phyloP scores from a whole-genome alignment of 2,329 filamentous ascomycete species.

The Aspergillus thermomutatus region DNA sequence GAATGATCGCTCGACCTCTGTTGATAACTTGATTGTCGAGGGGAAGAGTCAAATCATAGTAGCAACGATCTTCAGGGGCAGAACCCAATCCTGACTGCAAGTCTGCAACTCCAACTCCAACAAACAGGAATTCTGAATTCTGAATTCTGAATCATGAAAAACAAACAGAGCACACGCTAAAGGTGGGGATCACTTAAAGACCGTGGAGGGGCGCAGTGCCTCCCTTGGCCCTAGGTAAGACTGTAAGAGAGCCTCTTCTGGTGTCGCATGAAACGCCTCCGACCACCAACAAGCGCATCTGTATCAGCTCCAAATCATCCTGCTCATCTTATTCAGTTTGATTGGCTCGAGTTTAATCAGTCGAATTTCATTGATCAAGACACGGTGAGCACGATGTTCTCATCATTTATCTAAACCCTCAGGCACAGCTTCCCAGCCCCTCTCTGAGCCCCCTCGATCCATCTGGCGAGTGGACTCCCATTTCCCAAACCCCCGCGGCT shows the following conservation, averaged over 20 bases:
- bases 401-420: background rate
- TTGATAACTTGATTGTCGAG: background rate
- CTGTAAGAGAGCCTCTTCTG: too few relatives aligned
- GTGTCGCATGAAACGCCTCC: background rate
- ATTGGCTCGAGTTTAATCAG: background rate
- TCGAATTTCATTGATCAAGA: background rate
- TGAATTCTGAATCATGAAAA: background rate
- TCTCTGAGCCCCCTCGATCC: background rate
- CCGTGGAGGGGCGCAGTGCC: background rate
- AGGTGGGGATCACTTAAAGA: background rate
- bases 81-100: background rate
- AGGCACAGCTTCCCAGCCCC: background rate
- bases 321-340: background rate
- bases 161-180: background rate
- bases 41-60: background rate
- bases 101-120: background rate
- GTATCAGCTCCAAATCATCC: background rate
- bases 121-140: background rate
- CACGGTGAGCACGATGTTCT: background rate
- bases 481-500: background rate
- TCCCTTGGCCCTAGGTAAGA: background rate
- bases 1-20: background rate
- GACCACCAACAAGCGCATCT: background rate
- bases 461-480: background rate
- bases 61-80: background rate